phyloP scores from a whole-genome alignment of 352 stramenopile genomes.

The Pythium monospermum region DNA sequence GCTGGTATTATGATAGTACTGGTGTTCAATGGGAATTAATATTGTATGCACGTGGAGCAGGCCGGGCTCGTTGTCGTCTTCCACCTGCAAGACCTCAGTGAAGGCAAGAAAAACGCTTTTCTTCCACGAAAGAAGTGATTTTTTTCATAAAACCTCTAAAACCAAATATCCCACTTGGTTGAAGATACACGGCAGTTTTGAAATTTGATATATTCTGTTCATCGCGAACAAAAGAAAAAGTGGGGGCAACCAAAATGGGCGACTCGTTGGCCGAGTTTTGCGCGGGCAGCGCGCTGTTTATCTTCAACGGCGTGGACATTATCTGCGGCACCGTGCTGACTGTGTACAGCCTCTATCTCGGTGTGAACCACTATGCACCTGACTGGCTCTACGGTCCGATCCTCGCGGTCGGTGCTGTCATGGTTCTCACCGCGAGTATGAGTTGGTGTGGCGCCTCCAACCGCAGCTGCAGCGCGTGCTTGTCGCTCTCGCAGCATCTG shows the following conservation, averaged over 20 bases:
- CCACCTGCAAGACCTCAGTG: constrained; percentile 44
- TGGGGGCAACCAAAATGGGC: constrained; percentile 15
- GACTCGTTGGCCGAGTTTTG: constrained; percentile 45
- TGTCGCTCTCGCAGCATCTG: constrained; percentile 57
- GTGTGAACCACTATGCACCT: constrained; percentile 62
- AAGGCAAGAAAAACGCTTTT: constrained; percentile 41
- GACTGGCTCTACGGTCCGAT: constrained; percentile 68
- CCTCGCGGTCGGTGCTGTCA: constrained; percentile 39
- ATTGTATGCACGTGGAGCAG: too few species aligned
- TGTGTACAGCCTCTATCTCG: constrained; percentile 59
- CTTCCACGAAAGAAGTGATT: constrained; percentile 21
- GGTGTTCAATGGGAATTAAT: too few species aligned
- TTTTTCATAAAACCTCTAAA: not conserved
- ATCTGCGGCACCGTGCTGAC: constrained; percentile 48
- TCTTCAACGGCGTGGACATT: constrained; percentile 70
- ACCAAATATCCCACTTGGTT: constrained; percentile 3
- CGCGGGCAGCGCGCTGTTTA: constrained; percentile 55
- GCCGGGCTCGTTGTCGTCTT: constrained; percentile 43
- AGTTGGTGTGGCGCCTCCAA: constrained; percentile 64
- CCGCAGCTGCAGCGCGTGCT: constrained; percentile 35
- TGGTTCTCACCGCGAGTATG: constrained; percentile 42
- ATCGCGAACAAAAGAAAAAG: not conserved
- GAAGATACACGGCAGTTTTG: not conserved
- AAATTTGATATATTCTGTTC: not conserved
- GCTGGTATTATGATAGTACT: too few species aligned